phyloP scores from a whole-genome alignment of 352 stramenopile genomes.

The Phytophthora rubi region DNA sequence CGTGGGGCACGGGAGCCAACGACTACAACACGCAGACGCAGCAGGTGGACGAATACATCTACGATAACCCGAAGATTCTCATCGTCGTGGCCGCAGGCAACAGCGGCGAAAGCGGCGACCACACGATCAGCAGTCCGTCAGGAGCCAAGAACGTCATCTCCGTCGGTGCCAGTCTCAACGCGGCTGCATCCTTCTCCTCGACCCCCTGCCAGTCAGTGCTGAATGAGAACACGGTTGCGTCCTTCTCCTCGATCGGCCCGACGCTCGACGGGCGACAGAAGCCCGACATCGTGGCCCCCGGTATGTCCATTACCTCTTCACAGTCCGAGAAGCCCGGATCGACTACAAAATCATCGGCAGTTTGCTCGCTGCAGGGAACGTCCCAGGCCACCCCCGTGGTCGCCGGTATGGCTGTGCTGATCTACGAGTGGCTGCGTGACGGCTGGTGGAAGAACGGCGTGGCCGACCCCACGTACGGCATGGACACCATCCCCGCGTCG shows the following conservation, averaged over 20 bases:
- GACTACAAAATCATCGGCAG: constrained; percentile 45
- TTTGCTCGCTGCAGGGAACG: constrained; percentile 73
- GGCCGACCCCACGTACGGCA: constrained; percentile 61
- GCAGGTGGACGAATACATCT: constrained; percentile 74
- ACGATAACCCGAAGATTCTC: constrained; percentile 80
- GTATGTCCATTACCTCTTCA: constrained; percentile 73
- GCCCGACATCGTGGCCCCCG: constrained; percentile 78
- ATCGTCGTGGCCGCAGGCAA: constrained; percentile 88
- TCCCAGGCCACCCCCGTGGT: constrained; percentile 87
- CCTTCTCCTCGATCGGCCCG: constrained; percentile 74
- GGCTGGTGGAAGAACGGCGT: constrained; percentile 79
- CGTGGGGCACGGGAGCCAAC: constrained; percentile 66
- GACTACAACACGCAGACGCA: constrained; percentile 69
- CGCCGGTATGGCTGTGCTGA: constrained; percentile 75
- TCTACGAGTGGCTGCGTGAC: constrained; percentile 90
- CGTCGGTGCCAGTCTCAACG: constrained; percentile 76
- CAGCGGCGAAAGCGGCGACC: constrained; percentile 65
- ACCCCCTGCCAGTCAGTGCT: constrained; percentile 56
- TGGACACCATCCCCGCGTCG: constrained; percentile 60
- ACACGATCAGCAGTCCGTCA: constrained; percentile 69
- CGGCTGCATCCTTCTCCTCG: constrained; percentile 51
- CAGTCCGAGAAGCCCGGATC: constrained; percentile 58
- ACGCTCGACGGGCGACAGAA: constrained; percentile 79
- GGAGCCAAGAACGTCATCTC: constrained; percentile 89
- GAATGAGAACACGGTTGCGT: constrained; percentile 72